These are phyloP conservation scores for Lachnellula cervina DNA, from an alignment of 2,329 filamentous ascomycete species.

Conservation along the genomic window DNA sequence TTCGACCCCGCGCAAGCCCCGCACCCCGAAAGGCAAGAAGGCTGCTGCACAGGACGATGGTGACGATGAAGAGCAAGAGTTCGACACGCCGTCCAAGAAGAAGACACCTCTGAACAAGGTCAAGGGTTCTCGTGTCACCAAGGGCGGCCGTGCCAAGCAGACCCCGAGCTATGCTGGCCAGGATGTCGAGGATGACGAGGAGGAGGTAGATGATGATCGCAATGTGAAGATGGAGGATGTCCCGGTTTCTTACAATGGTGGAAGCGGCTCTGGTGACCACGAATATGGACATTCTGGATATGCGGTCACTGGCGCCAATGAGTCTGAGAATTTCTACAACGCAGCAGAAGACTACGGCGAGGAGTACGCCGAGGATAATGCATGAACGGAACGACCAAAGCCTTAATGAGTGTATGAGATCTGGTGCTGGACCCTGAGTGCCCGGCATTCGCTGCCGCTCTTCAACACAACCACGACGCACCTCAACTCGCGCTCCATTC, in stretches of 20 bases:
- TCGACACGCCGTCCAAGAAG: conserved; percentile 15
- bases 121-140: conserved; percentile 17
- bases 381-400: too few relatives aligned
- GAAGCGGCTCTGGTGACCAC: conserved; percentile 1
- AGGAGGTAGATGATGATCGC: conserved; percentile 1
- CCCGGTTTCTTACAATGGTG: not conserved
- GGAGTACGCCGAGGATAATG: too few relatives aligned
- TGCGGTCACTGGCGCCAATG: not conserved
- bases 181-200: conserved; percentile 8
- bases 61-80: conserved; percentile 6
- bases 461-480: too few relatives aligned
- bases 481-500: too few relatives aligned
- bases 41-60: conserved; percentile 2
- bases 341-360: not conserved
- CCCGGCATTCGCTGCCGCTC: too few relatives aligned
- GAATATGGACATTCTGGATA: conserved; percentile 1
- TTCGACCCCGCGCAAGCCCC: not conserved
- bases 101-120: conserved; percentile 22
- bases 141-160: conserved; percentile 1
- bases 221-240: conserved; percentile 1
- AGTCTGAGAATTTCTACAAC: conserved; percentile 2
- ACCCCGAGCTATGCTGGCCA: not conserved
- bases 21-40: not conserved
- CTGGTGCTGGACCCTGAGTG: too few relatives aligned
- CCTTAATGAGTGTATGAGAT: too few relatives aligned